phyloP scores from a whole-genome alignment of 2,329 filamentous ascomycete species.

The Alternaria metachromatica region DNA sequence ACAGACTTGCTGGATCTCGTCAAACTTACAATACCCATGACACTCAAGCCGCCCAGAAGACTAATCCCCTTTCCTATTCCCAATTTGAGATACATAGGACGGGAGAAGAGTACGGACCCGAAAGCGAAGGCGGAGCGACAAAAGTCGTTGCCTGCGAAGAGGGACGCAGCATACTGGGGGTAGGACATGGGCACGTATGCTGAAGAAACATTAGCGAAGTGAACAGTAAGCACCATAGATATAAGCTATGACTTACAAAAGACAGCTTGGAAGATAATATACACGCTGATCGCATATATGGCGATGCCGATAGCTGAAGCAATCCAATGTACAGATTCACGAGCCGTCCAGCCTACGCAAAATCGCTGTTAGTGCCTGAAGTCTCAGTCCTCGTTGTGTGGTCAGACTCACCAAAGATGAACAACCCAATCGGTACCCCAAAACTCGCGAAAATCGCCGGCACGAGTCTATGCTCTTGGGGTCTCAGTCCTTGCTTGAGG shows the following conservation, averaged over 20 bases:
- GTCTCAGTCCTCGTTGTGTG: too few species aligned
- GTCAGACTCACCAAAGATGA: constrained; percentile 60
- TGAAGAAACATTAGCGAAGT: neutral
- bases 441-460: constrained; percentile 66
- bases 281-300: constrained; percentile 56
- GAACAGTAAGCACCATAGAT: neutral
- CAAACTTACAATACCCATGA: neutral
- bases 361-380: too few species aligned
- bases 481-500: constrained; percentile 71
- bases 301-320: constrained; percentile 61
- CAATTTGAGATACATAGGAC: constrained; percentile 65
- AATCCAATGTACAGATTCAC: constrained; percentile 65
- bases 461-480: constrained; percentile 74
- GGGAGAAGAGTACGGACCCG: constrained; percentile 65
- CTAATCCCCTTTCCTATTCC: constrained; percentile 65
- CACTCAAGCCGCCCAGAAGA: constrained; percentile 51
- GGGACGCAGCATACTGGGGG: constrained; percentile 55
- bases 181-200: constrained; percentile 69
- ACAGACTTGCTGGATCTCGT: fast-evolving
- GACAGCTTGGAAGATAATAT: constrained; percentile 56
- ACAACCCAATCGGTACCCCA: constrained; percentile 69
- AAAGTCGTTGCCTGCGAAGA: constrained; percentile 70
- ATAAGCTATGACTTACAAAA: constrained; percentile 48
- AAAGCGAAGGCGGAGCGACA: constrained; percentile 63
- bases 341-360: constrained; percentile 64